Conservation (phyloP, 352 stramenopile species). For the Phytophthora boehmeriae region DNA sequence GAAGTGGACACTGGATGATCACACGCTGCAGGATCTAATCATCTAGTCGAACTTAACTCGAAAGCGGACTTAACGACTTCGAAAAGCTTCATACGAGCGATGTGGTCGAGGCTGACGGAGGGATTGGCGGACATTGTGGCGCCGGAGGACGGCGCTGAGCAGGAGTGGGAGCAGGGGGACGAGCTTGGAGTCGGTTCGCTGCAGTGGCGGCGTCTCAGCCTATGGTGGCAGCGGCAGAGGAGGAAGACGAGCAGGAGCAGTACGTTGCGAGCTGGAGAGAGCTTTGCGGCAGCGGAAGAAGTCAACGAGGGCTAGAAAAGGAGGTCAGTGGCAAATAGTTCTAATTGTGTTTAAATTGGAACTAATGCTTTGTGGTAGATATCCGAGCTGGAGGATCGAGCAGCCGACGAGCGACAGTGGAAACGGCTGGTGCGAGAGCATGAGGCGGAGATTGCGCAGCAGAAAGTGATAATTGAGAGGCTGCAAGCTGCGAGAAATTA, state of each 20-base stretch:
- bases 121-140: slow-evolving; percentile 75
- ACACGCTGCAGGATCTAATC: not conserved
- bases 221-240: slow-evolving; percentile 10
- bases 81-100: slow-evolving; percentile 17
- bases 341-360: too few species aligned
- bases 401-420: slow-evolving; percentile 8
- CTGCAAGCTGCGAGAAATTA: slow-evolving; percentile 19
- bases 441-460: slow-evolving; percentile 26
- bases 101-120: slow-evolving; percentile 74
- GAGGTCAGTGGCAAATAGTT: slow-evolving; percentile 44
- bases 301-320: slow-evolving; percentile 61
- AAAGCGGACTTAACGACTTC: not conserved
- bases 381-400: slow-evolving; percentile 15
- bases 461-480: slow-evolving; percentile 26
- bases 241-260: slow-evolving; percentile 75
- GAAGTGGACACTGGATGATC: not conserved
- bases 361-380: too few species aligned
- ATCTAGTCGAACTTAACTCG: not conserved
- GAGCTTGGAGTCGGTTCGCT: slow-evolving; percentile 48
- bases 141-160: slow-evolving; percentile 43
- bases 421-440: slow-evolving; percentile 27
- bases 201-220: slow-evolving; percentile 48
- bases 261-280: slow-evolving; percentile 83
- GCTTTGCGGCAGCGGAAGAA: slow-evolving; percentile 79
- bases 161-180: slow-evolving; percentile 28